A percentile compares a stretch with the other conserved stretches of the same genome.
These are phyloP conservation scores for Salicornia ramosissima DNA, from an alignment of 148 eudicot species.

Conservation along the genomic window DNA sequence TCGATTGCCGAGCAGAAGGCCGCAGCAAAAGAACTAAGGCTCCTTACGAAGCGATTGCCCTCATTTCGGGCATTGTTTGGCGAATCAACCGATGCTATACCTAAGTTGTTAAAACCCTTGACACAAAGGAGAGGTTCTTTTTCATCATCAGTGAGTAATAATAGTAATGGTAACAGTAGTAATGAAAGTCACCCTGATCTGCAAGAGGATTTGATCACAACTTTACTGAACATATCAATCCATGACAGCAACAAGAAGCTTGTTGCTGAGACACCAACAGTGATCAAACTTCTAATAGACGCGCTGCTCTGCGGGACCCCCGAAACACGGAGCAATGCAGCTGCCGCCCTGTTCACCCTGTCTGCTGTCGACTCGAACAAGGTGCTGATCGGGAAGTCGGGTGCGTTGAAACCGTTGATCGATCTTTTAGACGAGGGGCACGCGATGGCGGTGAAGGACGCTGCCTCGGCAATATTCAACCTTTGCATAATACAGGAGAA, in stretches of 20 bases:
- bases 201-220: slow-evolving; percentile 83
- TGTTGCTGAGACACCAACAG: slow-evolving; percentile 77
- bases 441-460: slow-evolving; percentile 74
- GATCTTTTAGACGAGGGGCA: slow-evolving; percentile 72
- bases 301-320: slow-evolving; percentile 58
- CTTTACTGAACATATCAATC: slow-evolving; percentile 79
- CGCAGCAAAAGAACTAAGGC: slow-evolving; percentile 75
- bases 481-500: slow-evolving; percentile 84
- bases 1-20: slow-evolving; percentile 62
- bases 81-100: slow-evolving; percentile 49
- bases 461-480: slow-evolving; percentile 82
- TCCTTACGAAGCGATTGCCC: slow-evolving; percentile 67
- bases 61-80: slow-evolving; percentile 82
- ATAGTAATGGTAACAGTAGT: slow-evolving; percentile 8
- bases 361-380: slow-evolving; percentile 92
- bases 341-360: slow-evolving; percentile 88
- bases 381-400: slow-evolving; percentile 67
- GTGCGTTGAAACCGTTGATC: slow-evolving; percentile 62
- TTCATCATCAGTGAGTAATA: slow-evolving; percentile 21
- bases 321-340: slow-evolving; percentile 78
- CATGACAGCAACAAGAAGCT: slow-evolving; percentile 89
- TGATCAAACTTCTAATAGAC: slow-evolving; percentile 55
- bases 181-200: slow-evolving; percentile 45
- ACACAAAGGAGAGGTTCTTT: slow-evolving; percentile 28
- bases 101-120: slow-evolving; percentile 47